Percentiles rank a stretch among this genome's conserved stretches.
phyloP scores from a whole-genome alignment of 495 filamentous ascomycete genomes.

The Aspergillus steynii region DNA sequence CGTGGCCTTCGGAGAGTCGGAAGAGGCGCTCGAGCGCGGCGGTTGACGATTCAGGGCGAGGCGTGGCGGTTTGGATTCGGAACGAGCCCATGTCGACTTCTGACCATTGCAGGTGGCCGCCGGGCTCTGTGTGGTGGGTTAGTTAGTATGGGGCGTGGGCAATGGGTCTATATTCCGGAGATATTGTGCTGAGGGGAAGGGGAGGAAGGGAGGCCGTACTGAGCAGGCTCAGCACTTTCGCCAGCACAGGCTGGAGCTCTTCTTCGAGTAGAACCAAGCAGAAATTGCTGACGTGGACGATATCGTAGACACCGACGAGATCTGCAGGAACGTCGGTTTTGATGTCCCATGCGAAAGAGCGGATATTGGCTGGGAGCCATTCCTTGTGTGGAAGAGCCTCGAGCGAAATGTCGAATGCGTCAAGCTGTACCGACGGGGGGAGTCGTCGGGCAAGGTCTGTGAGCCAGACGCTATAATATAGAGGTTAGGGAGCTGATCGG shows the following conservation, averaged over 20 bases:
- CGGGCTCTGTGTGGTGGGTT: no score
- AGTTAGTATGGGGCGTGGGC: no score
- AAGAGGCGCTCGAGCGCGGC: no score
- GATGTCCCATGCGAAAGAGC: background rate
- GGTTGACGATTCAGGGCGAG: no score
- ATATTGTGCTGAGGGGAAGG: no score
- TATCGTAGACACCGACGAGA: conserved; percentile 1
- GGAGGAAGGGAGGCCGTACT: no score
- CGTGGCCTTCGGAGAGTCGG: no score
- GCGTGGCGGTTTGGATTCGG: no score
- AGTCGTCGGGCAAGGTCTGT: conserved; percentile 2
- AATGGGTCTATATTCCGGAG: no score
- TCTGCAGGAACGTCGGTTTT: background rate
- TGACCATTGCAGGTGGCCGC: no score
- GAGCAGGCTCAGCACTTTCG: no score
- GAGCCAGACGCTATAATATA: conserved; percentile 3
- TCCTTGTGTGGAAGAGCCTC: background rate
- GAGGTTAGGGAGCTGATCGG: background rate
- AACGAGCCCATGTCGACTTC: no score
- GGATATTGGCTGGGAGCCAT: background rate
- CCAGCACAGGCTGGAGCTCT: background rate
- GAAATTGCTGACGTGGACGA: conserved; percentile 2
- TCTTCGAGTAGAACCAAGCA: background rate
- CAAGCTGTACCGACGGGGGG: background rate
- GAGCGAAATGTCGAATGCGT: conserved; percentile 5